Base-by-base conservation (phyloP, 441 rosid genomes). In the Corymbia calophylla region DNA sequence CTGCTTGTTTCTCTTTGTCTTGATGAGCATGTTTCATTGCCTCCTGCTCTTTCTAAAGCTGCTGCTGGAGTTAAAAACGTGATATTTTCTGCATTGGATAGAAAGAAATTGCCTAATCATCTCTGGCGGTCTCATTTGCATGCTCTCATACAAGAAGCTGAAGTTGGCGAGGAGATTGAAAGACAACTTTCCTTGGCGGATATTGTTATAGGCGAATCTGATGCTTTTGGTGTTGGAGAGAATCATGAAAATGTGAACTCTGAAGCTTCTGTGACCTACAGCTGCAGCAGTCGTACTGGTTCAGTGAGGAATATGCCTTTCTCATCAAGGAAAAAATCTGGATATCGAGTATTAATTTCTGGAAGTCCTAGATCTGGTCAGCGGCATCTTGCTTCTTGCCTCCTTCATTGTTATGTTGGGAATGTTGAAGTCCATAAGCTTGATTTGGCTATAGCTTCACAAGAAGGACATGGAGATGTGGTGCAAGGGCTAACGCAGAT, bases 381-480 rank as follows among this genome's bases (percentile, higher is more conserved):
- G 94, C 95, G 95, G 89, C 99, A 97, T 93, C 94, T 98, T 89
- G 99, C 97, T 92, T 96, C 99, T 88, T 97, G 99, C 93, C 92
- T 97, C 89, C 97, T 98, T 92, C 97, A 95, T 88, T 95, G 97
- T 94, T 98, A 95, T 89, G 92, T 93, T 88, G 99, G 99, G 84
- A 95, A 95, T 89, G 93, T 93, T 87, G 99, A 96, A 94, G 93
- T 98, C 93, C 99, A 94, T 89, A 97, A 98, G 94, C 93, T 98
- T 90, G 99, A 98, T 93, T 90, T 97, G 88, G 99, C 99, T 81
- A 97, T 98, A 80, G 93, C 95, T 92, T 96, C 97, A 87, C 99
- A 95, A 94, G 99, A 97, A 92, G 99, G 99, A 73, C 96, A 94
- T 89, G 99, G 98, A 90, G 98, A 98, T 95, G 91, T 95, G 91